These are phyloP conservation scores for Lyophyllum semitale DNA, from an alignment of 768 basidiomycete species.

Conservation along the genomic window DNA sequence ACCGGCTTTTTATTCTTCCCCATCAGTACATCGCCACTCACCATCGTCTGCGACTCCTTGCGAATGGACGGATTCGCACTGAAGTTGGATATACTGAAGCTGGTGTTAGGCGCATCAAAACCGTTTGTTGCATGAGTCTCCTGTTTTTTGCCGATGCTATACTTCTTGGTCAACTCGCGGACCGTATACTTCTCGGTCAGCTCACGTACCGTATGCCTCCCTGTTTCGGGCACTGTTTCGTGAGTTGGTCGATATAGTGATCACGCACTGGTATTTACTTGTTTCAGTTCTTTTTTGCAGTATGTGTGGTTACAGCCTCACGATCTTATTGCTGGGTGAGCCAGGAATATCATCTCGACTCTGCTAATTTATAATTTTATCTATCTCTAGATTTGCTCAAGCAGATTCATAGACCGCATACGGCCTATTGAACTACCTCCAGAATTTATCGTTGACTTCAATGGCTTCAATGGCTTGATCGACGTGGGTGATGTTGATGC, in stretches of 20 bases:
- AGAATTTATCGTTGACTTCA: not conserved
- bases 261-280: too few species aligned
- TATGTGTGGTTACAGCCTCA: not conserved
- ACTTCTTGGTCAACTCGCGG: not conserved
- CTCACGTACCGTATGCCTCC: not conserved
- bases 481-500: not conserved
- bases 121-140: not conserved
- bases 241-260: not conserved
- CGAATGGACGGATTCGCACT: not conserved
- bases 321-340: not conserved
- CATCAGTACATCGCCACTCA: not conserved
- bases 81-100: not conserved
- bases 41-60: not conserved
- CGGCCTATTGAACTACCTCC: not conserved
- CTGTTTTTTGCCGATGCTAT: not conserved
- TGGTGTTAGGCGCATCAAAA: not conserved
- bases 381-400: not conserved
- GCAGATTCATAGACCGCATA: not conserved
- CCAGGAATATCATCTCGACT: not conserved
- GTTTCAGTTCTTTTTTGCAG: not conserved
- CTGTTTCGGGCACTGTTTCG: not conserved
- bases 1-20: not conserved
- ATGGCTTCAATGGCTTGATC: not conserved
- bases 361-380: not conserved
- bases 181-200: not conserved